These are phyloP conservation scores for Amanita polypyramis DNA, from an alignment of 768 basidiomycete genomes.

Conservation along the genomic window DNA sequence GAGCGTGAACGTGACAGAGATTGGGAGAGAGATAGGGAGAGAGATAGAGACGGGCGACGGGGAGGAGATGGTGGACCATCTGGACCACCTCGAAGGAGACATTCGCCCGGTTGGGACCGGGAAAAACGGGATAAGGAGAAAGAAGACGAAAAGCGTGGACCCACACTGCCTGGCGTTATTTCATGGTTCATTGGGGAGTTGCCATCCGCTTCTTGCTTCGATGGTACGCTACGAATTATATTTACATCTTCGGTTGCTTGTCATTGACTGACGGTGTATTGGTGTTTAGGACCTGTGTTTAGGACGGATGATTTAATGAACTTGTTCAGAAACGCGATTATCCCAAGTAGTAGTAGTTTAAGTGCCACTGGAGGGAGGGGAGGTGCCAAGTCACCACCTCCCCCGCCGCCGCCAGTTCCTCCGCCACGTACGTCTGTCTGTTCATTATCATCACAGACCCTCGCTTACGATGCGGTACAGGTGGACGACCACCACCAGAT, in stretches of 20 bases:
- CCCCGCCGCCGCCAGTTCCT: constrained; percentile 45
- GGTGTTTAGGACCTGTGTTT: constrained; percentile 69
- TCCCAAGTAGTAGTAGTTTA: constrained; percentile 46
- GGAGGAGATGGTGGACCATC: constrained; percentile 18
- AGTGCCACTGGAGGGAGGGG: not conserved
- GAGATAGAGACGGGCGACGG: constrained; percentile 17
- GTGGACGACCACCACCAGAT: constrained; percentile 1
- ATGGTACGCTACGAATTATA: constrained; percentile 62
- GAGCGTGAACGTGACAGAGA: constrained; percentile 15
- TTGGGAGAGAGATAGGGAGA: constrained; percentile 16
- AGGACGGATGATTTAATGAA: constrained; percentile 86
- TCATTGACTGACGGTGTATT: not conserved
- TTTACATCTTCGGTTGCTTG: constrained; percentile 5
- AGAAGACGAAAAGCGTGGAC: constrained; percentile 36
- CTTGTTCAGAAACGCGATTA: constrained; percentile 70
- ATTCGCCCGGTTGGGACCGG: constrained; percentile 38
- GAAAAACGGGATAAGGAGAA: constrained; percentile 24
- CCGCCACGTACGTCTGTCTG: constrained; percentile 34
- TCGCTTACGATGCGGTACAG: not conserved
- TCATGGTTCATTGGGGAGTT: constrained; percentile 81
- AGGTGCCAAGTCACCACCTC: constrained; percentile 38
- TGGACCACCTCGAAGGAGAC: constrained; percentile 24
- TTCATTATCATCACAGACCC: constrained; percentile 44
- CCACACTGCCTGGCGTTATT: constrained; percentile 45
- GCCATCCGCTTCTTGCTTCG: constrained; percentile 64